phyloP scores from a whole-genome alignment of 139 green algal genomes.

The Coccomyxa sp. region DNA sequence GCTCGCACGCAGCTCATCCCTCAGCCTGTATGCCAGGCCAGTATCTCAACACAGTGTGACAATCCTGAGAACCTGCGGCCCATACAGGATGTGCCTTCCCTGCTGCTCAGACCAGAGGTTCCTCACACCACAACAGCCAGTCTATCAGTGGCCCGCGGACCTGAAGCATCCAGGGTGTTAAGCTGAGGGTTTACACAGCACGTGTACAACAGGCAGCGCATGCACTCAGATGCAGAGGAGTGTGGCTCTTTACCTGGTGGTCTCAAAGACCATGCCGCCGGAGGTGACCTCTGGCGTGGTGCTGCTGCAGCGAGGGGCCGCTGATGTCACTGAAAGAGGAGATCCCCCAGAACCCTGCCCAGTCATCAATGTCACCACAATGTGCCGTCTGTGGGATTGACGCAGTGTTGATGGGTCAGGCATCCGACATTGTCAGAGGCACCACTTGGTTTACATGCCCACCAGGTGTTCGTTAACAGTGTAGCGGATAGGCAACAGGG shows the following conservation, averaged over 20 bases:
- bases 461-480: not conserved
- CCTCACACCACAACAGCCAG: no score
- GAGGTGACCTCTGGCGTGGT: not conserved
- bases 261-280: not conserved
- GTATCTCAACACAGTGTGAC: no score
- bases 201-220: no score
- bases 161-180: no score
- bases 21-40: conserved; percentile 14
- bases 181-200: no score
- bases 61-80: no score
- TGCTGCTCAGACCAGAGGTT: no score
- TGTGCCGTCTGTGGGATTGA: no score
- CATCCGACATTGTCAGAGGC: not conserved
- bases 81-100: no score
- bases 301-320: not conserved
- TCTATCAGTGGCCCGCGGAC: no score
- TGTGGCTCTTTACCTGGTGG: no score
- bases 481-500: not conserved
- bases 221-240: no score
- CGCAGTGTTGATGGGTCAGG: not conserved
- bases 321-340: not conserved
- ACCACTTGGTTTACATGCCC: not conserved
- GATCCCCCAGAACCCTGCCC: not conserved
- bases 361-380: not conserved
- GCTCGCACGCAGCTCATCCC: conserved; percentile 27